phyloP scores from a whole-genome alignment of 345 rosid species.

The Populus pruinosa region DNA sequence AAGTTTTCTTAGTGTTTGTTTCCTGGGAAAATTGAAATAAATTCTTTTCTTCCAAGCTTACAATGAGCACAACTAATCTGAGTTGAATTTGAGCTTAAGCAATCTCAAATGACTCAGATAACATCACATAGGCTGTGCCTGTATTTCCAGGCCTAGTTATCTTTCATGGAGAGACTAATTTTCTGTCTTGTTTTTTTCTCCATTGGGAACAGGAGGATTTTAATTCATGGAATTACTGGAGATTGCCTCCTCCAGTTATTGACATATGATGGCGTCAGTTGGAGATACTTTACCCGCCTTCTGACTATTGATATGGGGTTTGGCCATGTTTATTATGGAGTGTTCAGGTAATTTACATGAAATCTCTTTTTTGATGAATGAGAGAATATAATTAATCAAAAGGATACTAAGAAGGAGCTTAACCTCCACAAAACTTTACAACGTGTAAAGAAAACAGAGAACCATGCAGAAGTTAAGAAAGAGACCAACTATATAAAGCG shows the following conservation, averaged over 20 bases:
- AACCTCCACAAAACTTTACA: too few species aligned
- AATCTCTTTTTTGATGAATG: too few species aligned
- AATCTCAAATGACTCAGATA: background rate
- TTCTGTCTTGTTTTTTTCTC: constrained; percentile 3
- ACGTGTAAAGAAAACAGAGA: too few species aligned
- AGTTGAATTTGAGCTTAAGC: background rate
- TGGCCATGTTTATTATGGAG: background rate
- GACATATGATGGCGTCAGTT: constrained; percentile 33
- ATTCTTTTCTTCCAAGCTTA: too few species aligned
- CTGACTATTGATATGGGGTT: background rate
- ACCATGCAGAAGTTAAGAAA: too few species aligned
- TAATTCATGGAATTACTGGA: constrained; percentile 96
- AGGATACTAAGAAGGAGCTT: too few species aligned
- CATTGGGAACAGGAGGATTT: constrained; percentile 64
- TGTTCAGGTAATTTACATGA: constrained; percentile 4
- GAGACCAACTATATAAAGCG: too few species aligned
- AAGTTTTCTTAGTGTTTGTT: too few species aligned
- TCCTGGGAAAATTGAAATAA: too few species aligned
- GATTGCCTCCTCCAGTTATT: constrained; percentile 55
- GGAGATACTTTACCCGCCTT: background rate
- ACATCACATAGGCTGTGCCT: background rate
- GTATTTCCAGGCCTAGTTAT: background rate
- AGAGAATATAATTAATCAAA: too few species aligned
- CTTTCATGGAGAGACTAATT: background rate
- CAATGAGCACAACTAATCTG: too few species aligned